These are phyloP conservation scores for Fragosphaeria purpurea DNA, from an alignment of 2,329 filamentous ascomycete genomes.

Conservation along the genomic window DNA sequence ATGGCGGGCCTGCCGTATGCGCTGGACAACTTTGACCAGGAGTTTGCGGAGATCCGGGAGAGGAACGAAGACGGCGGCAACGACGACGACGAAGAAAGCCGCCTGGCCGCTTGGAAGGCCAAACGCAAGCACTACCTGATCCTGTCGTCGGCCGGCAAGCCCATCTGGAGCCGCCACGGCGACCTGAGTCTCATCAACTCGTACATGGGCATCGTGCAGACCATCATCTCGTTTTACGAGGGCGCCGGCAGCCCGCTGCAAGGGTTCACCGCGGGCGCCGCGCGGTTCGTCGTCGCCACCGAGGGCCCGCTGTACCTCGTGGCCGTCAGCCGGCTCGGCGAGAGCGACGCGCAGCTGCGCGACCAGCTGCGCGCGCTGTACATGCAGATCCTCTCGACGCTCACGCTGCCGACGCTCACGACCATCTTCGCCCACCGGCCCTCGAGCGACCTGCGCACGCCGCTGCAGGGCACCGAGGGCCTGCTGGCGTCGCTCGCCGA, in stretches of 20 bases:
- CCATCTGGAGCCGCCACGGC: constrained; percentile 92
- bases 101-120: constrained; percentile 70
- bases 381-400: constrained; percentile 93
- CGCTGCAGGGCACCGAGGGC: constrained; percentile 82
- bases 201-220: constrained; percentile 92
- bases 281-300: constrained; percentile 75
- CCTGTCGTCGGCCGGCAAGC: constrained; percentile 89
- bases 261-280: constrained; percentile 77
- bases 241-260: constrained; percentile 65
- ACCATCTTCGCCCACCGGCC: constrained; percentile 83
- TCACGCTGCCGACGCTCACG: constrained; percentile 78
- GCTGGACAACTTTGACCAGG: constrained; percentile 58
- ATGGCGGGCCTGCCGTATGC: constrained; percentile 34
- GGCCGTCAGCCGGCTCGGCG: constrained; percentile 82
- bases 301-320: constrained; percentile 87
- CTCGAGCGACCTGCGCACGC: constrained; percentile 85
- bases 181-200: constrained; percentile 82
- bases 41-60: constrained; percentile 68
- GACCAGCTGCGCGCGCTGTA: constrained; percentile 88
- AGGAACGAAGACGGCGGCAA: constrained; percentile 22
- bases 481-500: constrained; percentile 87
- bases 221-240: constrained; percentile 95
- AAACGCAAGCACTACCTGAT: constrained; percentile 98
- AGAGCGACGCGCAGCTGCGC: constrained; percentile 81
- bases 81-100: constrained; percentile 39